Evolutionary conservation across 1,284 basidiomycete species (phyloP).

Genomic region (Rhodotorula sp.): DNA sequence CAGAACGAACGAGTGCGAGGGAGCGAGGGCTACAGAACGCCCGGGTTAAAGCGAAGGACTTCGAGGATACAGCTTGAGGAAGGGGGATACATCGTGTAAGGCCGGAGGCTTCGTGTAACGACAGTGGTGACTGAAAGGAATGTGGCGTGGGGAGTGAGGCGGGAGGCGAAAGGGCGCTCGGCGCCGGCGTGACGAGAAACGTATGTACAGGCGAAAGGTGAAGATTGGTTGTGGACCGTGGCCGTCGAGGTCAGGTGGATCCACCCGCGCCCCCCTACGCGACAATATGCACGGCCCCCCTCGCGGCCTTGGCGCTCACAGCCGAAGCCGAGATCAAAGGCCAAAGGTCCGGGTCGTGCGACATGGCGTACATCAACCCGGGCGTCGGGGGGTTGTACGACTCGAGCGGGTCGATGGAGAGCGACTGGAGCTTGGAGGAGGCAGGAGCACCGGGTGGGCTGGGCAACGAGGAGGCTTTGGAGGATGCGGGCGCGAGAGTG

Average conservation of each 20-base stretch:
- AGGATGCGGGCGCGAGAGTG: not conserved
- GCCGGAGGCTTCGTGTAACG: no score
- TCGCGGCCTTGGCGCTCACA: not conserved
- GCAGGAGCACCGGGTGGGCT: not conserved
- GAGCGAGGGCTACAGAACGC: no score
- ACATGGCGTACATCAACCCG: conserved; percentile 9
- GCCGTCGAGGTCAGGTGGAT: no score
- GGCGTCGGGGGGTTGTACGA: conserved; percentile 8
- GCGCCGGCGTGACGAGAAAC: no score
- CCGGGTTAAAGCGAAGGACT: not conserved
- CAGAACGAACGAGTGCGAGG: no score
- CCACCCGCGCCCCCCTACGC: no score
- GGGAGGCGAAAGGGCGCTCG: not conserved
- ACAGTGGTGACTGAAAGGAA: not conserved
- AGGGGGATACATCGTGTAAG: not conserved
- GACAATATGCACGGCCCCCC: not conserved
- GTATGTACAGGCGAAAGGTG: no score
- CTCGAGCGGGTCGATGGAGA: not conserved
- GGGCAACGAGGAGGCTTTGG: not conserved
- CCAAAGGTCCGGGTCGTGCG: conserved; percentile 21
- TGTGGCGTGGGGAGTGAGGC: no score
- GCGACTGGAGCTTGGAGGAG: not conserved
- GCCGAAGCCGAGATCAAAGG: conserved; percentile 9
- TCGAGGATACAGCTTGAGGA: not conserved
- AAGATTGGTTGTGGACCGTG: no score